A percentile compares a stretch with the other conserved stretches of the same genome.
phyloP scores from a whole-genome alignment of 495 filamentous ascomycete genomes.

The Durotheca rogersii region DNA sequence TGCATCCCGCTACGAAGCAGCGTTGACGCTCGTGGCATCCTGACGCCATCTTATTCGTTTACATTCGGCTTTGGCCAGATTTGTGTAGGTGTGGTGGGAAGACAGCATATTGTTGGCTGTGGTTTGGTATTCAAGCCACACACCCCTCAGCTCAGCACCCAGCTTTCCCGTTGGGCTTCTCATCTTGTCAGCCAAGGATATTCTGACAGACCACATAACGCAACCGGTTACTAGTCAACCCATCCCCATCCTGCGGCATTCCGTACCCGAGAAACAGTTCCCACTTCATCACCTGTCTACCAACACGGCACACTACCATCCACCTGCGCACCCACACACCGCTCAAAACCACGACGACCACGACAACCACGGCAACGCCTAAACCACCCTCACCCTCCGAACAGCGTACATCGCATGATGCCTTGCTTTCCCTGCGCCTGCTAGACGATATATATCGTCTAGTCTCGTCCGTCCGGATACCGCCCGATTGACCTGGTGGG shows the following conservation, averaged over 20 bases:
- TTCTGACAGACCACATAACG: neutral
- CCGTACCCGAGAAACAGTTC: neutral
- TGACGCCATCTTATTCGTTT: conserved; percentile 47
- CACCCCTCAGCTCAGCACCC: no score
- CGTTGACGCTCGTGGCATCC: conserved; percentile 42
- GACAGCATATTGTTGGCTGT: no score
- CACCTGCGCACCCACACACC: no score
- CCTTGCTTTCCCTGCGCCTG: conserved; percentile 13
- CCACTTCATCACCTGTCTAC: neutral
- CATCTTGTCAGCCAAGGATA: neutral
- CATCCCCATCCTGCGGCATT: neutral
- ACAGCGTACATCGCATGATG: conserved; percentile 16
- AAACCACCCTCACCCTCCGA: conserved; percentile 4
- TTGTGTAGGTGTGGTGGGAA: conserved; percentile 16
- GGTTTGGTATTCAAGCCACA: no score
- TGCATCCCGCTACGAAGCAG: conserved; percentile 17
- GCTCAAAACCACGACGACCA: no score
- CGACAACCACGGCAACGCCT: neutral
- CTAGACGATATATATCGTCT: conserved; percentile 28
- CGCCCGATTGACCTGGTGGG: conserved; percentile 5
- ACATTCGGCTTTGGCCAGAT: conserved; percentile 1
- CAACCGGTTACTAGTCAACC: neutral
- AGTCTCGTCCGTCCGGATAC: conserved; percentile 17
- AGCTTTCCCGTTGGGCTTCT: no score
- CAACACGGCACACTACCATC: no score